Base-by-base conservation (phyloP, 2,329 filamentous ascomycete species). In the Colletotrichum sp. region DNA sequence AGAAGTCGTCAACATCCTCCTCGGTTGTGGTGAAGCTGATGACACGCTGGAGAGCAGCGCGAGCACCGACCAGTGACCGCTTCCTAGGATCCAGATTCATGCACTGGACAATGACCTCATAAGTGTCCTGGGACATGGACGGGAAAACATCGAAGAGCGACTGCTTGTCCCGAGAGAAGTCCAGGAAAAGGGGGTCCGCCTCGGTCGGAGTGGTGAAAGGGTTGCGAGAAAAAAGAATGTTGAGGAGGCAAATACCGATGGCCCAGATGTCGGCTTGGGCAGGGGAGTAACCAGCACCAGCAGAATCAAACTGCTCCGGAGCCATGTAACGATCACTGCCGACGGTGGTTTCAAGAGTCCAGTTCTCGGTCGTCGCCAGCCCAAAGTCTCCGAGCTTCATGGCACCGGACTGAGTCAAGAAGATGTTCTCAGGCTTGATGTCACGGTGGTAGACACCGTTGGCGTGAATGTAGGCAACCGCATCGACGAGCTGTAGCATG, bases 351-450 rank as follows among this genome's bases (percentile, higher is more conserved):
- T 99, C 97, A 81, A 94, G 94, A 28, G 95, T 98, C 96, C 95
- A 98, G 80, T 93, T 90, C 77, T 98, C 95, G 8, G 93, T 94
- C 13, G 96, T 98, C 67, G 96, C 96, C 78, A 99, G 90, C 71
- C 97, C 97, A 83, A 99, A 98, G 85, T 99, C 97, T 81, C 97
- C 97, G 43, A 99, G 92, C 88, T 99, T 99, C 94, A 99, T 94
- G 52, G 93, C 91, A 70, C 96, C 96, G 79, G 94, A 92, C 76
- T 96, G 92, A 75, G 93, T 94, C 78, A 99, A 90, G 85, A 99
- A 99, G 85, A 99, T 98, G 89, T 99, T 99, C 90, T 99, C 97
- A 1, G 97, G 97, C 88, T 99, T 99, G 91, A 99, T 98, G 85
- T 99, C 97, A 77, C 97, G 95, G 83, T 99, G 97, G 84, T 96